A percentile compares a stretch with the other conserved stretches of the same genome.
Conservation (phyloP, 2,329 filamentous ascomycete genomes). For the Sporothrix protearum region DNA sequence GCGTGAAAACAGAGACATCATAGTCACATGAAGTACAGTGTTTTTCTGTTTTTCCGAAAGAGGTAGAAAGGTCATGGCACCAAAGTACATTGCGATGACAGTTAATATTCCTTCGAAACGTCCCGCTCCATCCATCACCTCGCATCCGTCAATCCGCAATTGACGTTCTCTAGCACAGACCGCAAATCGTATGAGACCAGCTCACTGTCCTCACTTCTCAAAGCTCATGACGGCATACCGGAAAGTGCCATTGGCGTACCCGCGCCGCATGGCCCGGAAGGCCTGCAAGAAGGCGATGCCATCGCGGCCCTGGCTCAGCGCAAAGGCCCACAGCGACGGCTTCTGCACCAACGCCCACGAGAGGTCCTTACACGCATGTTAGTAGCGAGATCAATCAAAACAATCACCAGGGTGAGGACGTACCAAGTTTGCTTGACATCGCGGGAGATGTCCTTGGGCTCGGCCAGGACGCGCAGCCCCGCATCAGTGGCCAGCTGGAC, state of each 20-base stretch:
- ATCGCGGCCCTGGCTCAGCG: conserved; percentile 57
- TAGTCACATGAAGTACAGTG: too few species aligned
- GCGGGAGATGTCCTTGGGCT: conserved; percentile 54
- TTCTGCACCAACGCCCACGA: conserved; percentile 59
- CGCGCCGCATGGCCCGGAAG: conserved; percentile 58
- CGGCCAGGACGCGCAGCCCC: conserved; percentile 44
- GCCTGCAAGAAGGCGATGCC: conserved; percentile 59
- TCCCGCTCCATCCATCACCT: too few species aligned
- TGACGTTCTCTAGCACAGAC: too few species aligned
- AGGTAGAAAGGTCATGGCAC: too few species aligned
- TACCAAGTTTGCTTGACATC: conserved; percentile 60
- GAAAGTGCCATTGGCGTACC: conserved; percentile 57
- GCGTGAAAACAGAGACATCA: too few species aligned
- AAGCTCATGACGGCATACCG: conserved; percentile 58
- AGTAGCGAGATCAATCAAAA: not conserved
- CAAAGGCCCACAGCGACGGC: conserved; percentile 59
- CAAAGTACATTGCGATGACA: too few species aligned
- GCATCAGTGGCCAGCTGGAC: conserved; percentile 48
- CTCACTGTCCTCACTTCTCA: conserved; percentile 38
- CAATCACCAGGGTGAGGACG: conserved; percentile 28
- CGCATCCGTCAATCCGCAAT: too few species aligned
- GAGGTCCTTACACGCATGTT: conserved; percentile 57
- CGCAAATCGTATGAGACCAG: not conserved
- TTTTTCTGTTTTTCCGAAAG: too few species aligned
- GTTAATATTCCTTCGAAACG: too few species aligned